Evolutionary conservation across 2,329 filamentous ascomycete species (phyloP).

Genomic region (Fusarium decemcellulare): DNA sequence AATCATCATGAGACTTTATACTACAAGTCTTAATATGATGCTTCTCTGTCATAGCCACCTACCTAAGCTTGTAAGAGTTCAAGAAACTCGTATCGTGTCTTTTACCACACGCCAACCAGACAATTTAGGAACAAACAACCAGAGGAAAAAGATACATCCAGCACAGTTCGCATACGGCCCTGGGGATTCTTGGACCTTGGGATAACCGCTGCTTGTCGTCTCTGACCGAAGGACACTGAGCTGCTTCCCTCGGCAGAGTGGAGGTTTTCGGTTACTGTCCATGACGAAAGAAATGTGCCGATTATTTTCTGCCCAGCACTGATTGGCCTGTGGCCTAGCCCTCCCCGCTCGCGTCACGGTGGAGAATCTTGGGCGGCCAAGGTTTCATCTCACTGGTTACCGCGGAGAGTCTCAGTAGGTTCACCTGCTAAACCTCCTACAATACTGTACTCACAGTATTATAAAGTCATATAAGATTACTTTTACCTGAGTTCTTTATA

Average conservation of each 20-base stretch:
- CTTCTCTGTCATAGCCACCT: too few species aligned
- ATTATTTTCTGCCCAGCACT: constrained; percentile 46
- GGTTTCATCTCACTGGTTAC: constrained; percentile 15
- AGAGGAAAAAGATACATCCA: constrained; percentile 24
- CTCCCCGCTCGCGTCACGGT: constrained; percentile 20
- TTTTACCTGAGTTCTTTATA: too few species aligned
- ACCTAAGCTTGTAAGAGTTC: too few species aligned
- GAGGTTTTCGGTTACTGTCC: constrained; percentile 48
- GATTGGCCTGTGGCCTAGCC: constrained; percentile 28
- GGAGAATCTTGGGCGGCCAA: constrained; percentile 8
- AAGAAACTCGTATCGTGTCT: too few species aligned
- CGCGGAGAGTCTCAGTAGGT: constrained; percentile 25
- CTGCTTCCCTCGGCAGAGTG: constrained; percentile 46
- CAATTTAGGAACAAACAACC: neutral
- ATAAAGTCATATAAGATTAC: too few species aligned
- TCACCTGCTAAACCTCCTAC: constrained; percentile 11
- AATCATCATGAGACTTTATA: too few species aligned
- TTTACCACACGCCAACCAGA: neutral
- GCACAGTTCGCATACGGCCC: constrained; percentile 41
- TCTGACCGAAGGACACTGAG: constrained; percentile 9
- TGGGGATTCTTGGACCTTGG: constrained; percentile 17
- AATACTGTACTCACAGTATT: too few species aligned
- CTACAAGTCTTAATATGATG: too few species aligned
- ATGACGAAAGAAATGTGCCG: constrained; percentile 49
- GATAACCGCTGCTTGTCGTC: constrained; percentile 24